Evolutionary conservation across 257 asterid genomes (phyloP).

Genomic region (Haberlea rhodopensis): DNA sequence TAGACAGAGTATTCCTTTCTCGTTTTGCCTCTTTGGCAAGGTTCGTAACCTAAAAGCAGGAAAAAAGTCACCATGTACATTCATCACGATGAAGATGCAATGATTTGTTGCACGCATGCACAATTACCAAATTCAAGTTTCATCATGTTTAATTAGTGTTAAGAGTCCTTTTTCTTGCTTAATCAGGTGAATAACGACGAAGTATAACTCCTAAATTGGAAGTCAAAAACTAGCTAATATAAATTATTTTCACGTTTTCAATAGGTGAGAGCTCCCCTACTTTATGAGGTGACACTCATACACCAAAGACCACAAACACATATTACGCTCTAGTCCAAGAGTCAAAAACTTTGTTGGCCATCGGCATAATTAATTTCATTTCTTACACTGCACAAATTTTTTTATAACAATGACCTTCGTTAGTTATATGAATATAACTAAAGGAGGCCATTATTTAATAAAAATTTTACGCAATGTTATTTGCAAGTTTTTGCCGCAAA

Average conservation of each 20-base stretch:
- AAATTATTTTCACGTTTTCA: too few relatives aligned
- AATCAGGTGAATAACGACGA: neutral
- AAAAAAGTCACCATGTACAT: neutral
- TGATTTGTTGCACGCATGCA: too few relatives aligned
- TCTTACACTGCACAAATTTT: too few relatives aligned
- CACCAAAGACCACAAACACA: neutral
- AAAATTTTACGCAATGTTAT: neutral
- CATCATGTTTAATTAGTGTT: neutral
- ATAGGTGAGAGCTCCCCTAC: neutral
- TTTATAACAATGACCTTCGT: too few relatives aligned
- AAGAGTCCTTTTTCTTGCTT: too few relatives aligned
- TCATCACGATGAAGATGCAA: neutral
- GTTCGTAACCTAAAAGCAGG: constrained; percentile 36
- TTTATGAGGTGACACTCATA: neutral
- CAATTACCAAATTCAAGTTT: neutral
- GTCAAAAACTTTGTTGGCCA: neutral
- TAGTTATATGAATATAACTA: too few relatives aligned
- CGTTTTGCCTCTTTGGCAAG: constrained; percentile 42
- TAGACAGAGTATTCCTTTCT: constrained; percentile 39
- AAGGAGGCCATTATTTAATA: too few relatives aligned
- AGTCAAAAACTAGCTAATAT: neutral
- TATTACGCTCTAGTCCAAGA: neutral
- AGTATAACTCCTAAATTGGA: neutral
- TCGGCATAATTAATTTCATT: neutral
- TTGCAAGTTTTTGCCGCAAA: neutral